Evolutionary conservation across 2,329 filamentous ascomycete species (phyloP).

Genomic region (Calonectria fujianensis): DNA sequence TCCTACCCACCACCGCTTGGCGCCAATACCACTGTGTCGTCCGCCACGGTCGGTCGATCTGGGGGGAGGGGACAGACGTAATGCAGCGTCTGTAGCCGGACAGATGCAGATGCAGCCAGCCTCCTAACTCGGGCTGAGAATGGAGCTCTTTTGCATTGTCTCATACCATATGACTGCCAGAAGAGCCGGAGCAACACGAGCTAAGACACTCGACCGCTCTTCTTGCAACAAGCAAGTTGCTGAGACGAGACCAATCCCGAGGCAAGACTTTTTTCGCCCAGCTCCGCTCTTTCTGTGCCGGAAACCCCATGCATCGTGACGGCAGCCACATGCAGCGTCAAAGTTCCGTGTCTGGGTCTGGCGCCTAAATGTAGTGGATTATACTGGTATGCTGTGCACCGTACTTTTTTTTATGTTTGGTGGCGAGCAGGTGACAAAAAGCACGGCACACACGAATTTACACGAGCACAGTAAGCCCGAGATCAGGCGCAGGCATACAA

Average conservation of each 20-base stretch:
- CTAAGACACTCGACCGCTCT: slow-evolving; percentile 24
- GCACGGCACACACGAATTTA: not conserved
- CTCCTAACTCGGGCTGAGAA: slow-evolving; percentile 18
- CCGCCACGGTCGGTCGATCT: slow-evolving; percentile 20
- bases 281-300: slow-evolving; percentile 39
- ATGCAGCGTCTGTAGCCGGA: slow-evolving; percentile 15
- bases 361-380: slow-evolving; percentile 23
- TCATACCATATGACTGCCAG: not conserved
- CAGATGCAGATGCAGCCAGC: slow-evolving; percentile 17
- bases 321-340: slow-evolving; percentile 48
- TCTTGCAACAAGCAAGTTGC: slow-evolving; percentile 5
- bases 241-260: slow-evolving; percentile 24
- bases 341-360: slow-evolving; percentile 37
- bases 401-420: slow-evolving; percentile 1
- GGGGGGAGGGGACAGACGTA: slow-evolving; percentile 5
- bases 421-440: not conserved
- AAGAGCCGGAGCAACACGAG: slow-evolving; percentile 3
- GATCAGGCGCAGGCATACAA: not conserved
- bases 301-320: slow-evolving; percentile 43
- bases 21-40: slow-evolving; percentile 18
- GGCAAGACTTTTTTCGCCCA: slow-evolving; percentile 24
- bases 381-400: slow-evolving; percentile 7
- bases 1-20: slow-evolving; percentile 21
- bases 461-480: slow-evolving; percentile 2
- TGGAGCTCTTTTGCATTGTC: slow-evolving; percentile 21